Conservation (phyloP, 1,284 basidiomycete species). For the Cutaneotrichosporon sp. region DNA sequence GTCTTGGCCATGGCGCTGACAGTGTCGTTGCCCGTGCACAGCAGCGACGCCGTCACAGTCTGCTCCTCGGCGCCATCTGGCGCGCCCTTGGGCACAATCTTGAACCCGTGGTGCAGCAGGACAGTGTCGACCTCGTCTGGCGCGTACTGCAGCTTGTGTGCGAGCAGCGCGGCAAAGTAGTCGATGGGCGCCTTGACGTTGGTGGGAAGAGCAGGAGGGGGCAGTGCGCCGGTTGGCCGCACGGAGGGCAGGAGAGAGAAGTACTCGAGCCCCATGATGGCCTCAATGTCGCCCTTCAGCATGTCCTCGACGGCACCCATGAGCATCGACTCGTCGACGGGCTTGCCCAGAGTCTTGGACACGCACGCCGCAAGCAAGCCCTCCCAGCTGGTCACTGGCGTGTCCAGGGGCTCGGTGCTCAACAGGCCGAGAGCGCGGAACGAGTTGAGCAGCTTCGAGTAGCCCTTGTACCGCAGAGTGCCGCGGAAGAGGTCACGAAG, state of each 20-base stretch:
- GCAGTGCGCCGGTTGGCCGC: slow-evolving; percentile 8
- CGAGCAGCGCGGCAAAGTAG: slow-evolving; percentile 68
- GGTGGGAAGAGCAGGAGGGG: slow-evolving; percentile 6
- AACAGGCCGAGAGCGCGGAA: slow-evolving; percentile 73
- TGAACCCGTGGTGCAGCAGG: slow-evolving; percentile 77
- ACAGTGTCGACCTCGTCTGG: slow-evolving; percentile 78
- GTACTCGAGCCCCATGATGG: slow-evolving; percentile 57
- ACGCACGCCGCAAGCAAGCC: slow-evolving; percentile 19
- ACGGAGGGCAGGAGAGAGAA: slow-evolving; percentile 49
- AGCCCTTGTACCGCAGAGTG: slow-evolving; percentile 87
- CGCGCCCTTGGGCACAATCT: slow-evolving; percentile 19
- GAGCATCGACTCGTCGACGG: slow-evolving; percentile 3
- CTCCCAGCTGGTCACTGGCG: slow-evolving; percentile 29
- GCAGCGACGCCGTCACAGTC: slow-evolving; percentile 68
- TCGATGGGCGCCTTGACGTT: slow-evolving; percentile 61
- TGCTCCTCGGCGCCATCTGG: slow-evolving; percentile 47
- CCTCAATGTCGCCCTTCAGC: slow-evolving; percentile 31
- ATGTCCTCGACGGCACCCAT: slow-evolving; percentile 1
- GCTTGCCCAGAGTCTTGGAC: slow-evolving; percentile 4
- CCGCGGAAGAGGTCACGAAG: slow-evolving; percentile 73
- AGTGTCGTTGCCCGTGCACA: slow-evolving; percentile 62
- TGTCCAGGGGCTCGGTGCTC: slow-evolving; percentile 47
- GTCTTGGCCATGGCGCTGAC: slow-evolving; percentile 82
- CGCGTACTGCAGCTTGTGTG: slow-evolving; percentile 67
- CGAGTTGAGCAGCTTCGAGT: slow-evolving; percentile 66